Evolutionary conservation across 768 basidiomycete species (phyloP).

Genomic region (Trametes sanguinea): DNA sequence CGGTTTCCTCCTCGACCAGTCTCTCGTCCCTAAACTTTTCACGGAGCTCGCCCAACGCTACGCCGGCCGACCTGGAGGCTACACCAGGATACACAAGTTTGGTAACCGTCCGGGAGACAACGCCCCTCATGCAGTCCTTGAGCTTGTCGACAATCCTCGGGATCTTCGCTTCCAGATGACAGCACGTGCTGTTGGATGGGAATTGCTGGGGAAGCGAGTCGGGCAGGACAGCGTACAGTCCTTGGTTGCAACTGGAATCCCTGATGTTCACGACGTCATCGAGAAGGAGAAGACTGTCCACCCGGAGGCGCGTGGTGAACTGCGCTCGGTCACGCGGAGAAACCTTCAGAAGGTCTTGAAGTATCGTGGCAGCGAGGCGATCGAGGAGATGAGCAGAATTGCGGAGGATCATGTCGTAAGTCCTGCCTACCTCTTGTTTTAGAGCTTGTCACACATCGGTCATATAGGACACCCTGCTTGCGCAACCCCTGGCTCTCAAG

Average conservation of each 20-base stretch:
- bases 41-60: slow-evolving; percentile 80
- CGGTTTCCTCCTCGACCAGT: slow-evolving; percentile 75
- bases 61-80: slow-evolving; percentile 81
- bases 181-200: slow-evolving; percentile 85
- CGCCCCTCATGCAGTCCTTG: slow-evolving; percentile 88
- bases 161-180: slow-evolving; percentile 90
- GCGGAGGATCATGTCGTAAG: slow-evolving; percentile 69
- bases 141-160: slow-evolving; percentile 91
- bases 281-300: slow-evolving; percentile 48
- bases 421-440: slow-evolving; percentile 22
- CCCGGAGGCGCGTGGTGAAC: slow-evolving; percentile 40
- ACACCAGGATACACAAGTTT: slow-evolving; percentile 90
- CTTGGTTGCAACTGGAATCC: slow-evolving; percentile 54
- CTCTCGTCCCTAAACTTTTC: slow-evolving; percentile 82
- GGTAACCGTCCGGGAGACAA: slow-evolving; percentile 92
- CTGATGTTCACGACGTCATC: slow-evolving; percentile 48
- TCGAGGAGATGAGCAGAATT: slow-evolving; percentile 52
- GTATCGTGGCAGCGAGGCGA: slow-evolving; percentile 52
- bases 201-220: slow-evolving; percentile 63
- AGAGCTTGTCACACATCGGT: background rate
- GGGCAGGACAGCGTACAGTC: slow-evolving; percentile 44
- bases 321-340: slow-evolving; percentile 70
- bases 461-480: slow-evolving; percentile 66
- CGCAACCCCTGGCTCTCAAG: slow-evolving; percentile 58
- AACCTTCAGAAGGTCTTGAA: slow-evolving; percentile 75